Conservation (phyloP, 495 filamentous ascomycete genomes). For the Aspergillus leporis region DNA sequence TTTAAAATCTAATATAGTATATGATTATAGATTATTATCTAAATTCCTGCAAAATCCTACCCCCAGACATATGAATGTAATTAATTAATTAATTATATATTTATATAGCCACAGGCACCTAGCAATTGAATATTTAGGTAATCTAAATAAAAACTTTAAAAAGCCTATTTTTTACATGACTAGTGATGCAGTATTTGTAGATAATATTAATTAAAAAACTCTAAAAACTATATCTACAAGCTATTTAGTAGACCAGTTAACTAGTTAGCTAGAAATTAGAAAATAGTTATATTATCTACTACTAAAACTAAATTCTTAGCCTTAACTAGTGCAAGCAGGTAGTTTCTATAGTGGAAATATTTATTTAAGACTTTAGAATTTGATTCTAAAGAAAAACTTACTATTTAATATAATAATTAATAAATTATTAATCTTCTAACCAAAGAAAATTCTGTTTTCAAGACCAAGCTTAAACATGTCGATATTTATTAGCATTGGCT, state of each 20-base stretch:
- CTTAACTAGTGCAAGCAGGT: constrained; percentile 6
- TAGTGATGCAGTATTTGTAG: neutral
- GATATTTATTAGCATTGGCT: too few species aligned
- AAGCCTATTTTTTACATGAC: neutral
- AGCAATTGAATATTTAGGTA: too few species aligned
- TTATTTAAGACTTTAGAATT: too few species aligned
- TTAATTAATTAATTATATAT: constrained; percentile 6
- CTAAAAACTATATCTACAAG: constrained; percentile 18
- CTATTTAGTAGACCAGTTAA: constrained; percentile 23
- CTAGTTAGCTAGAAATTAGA: constrained; percentile 23
- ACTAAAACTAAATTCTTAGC: constrained; percentile 22
- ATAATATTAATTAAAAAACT: constrained; percentile 20
- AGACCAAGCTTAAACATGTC: too few species aligned
- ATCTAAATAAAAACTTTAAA: neutral
- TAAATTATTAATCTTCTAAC: too few species aligned
- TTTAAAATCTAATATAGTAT: constrained; percentile 22
- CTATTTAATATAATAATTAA: too few species aligned
- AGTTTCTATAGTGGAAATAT: constrained; percentile 11
- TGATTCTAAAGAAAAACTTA: too few species aligned
- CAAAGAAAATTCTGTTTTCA: too few species aligned
- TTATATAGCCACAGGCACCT: too few species aligned
- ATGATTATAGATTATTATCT: constrained; percentile 13
- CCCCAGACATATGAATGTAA: constrained; percentile 13
- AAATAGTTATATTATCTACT: constrained; percentile 23
- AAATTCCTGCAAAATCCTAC: constrained; percentile 25